Conservation (phyloP, 331 rosid genomes). For the Spiraea crenata region DNA sequence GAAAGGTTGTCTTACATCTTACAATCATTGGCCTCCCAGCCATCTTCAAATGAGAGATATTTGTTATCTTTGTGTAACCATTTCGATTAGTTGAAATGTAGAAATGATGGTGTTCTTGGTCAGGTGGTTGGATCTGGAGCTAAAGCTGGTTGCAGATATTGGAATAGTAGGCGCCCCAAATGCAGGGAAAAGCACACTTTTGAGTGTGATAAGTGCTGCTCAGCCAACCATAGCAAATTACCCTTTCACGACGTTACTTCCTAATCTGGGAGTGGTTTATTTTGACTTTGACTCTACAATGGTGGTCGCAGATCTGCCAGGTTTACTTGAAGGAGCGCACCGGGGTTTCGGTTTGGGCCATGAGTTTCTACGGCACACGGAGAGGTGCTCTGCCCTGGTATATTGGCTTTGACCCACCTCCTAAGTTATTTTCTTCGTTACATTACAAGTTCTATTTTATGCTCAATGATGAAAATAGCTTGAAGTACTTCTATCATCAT, state of each 20-base stretch:
- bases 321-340: constrained; percentile 98
- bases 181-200: constrained; percentile 94
- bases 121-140: constrained; percentile 97
- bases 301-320: constrained; percentile 97
- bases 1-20: background rate
- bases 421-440: background rate
- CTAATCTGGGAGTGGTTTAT: constrained; percentile 93
- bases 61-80: background rate
- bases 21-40: background rate
- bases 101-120: constrained; percentile 21
- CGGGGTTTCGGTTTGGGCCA: constrained; percentile 96
- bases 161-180: constrained; percentile 97
- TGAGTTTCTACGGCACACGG: constrained; percentile 89
- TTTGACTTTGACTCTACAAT: constrained; percentile 82
- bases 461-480: background rate
- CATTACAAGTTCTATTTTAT: background rate
- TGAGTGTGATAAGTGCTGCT: constrained; percentile 96
- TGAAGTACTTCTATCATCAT: background rate
- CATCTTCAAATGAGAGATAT: background rate
- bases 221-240: constrained; percentile 86
- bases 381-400: constrained; percentile 97
- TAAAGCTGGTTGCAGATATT: constrained; percentile 96
- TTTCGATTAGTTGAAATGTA: constrained; percentile 9
- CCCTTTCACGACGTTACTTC: constrained; percentile 95
- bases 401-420: constrained; percentile 19